Evolutionary conservation across 2,329 filamentous ascomycete species (phyloP).

Genomic region (Rhexocercosporidium sp.): DNA sequence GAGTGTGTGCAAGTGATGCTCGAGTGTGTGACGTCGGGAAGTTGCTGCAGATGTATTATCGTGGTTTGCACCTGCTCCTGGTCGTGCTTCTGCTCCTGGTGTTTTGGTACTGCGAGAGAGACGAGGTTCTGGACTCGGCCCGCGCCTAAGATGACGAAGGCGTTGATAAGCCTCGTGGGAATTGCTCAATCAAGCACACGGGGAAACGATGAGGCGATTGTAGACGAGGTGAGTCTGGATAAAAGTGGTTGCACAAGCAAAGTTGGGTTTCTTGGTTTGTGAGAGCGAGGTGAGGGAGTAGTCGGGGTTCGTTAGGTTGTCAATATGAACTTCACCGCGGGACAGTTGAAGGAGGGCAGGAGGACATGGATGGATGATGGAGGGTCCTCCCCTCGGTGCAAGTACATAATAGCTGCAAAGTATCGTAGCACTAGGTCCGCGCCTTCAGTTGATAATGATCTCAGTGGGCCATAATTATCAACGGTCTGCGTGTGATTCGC

Average conservation of each 20-base stretch:
- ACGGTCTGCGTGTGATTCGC: slow-evolving; percentile 11
- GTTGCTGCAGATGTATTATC: slow-evolving; percentile 22
- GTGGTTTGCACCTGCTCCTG: slow-evolving; percentile 7
- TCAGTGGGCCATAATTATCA: slow-evolving; percentile 17
- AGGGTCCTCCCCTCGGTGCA: not conserved
- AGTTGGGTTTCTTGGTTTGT: not conserved
- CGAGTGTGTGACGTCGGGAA: slow-evolving; percentile 20
- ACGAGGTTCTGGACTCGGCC: slow-evolving; percentile 7
- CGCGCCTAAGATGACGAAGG: slow-evolving; percentile 18
- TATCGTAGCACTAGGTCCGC: not conserved
- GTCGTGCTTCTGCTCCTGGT: not conserved
- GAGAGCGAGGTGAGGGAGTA: slow-evolving; percentile 5
- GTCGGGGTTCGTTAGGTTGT: not conserved
- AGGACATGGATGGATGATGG: not conserved
- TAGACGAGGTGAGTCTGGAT: slow-evolving; percentile 5
- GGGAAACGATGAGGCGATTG: slow-evolving; percentile 10
- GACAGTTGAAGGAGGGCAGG: not conserved
- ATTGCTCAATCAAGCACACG: slow-evolving; percentile 15
- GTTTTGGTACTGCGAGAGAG: slow-evolving; percentile 3
- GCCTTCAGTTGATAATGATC: not conserved
- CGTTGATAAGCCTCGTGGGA: slow-evolving; percentile 14
- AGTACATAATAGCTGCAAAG: slow-evolving; percentile 13
- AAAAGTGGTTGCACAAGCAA: slow-evolving; percentile 6
- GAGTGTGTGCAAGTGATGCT: not conserved
- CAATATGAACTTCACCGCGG: slow-evolving; percentile 1